Base-by-base conservation (phyloP, 208 protist genomes). In the Acanthamoeba castellanii region DNA sequence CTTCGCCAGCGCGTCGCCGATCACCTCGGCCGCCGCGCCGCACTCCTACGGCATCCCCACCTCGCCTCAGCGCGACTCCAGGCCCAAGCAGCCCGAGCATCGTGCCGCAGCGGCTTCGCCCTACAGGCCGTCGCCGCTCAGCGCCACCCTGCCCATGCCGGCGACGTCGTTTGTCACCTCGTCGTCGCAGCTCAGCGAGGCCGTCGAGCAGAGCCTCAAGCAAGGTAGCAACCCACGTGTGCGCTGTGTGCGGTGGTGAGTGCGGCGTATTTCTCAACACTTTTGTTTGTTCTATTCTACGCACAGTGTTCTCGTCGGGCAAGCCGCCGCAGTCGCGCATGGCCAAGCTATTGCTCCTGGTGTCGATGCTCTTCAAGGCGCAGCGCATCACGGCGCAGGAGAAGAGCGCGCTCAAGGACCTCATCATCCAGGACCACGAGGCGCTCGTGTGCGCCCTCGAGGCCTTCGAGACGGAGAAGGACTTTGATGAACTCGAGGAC, bases 401-500 rank as follows among this genome's bases (percentile, higher is more conserved):
- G 82, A 90, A 64, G 57, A 22, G 27, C 42, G 8, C 16, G 22
- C 57, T 90, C 5, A 90, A 90, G 82, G 82, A 90, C 57, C 82
- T 90, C 82, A 66, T 90, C 82, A 90, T 90, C 52, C 42, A 64
- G 25, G 82, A 90, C 32, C n/a, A 90, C 82, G 82, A 90, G n/a
- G 6, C 52, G 22, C 82, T 90, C 27, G 27, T 37, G 18, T n/a
- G 16, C 47, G 45, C 82, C 7, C 50, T 64, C 30, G 82, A 90
- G 52, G 82, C 37, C 47, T 90, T 66, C n/a, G 82, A 90, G 57
- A 37, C 27, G 16, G 82, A 90, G 27, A 37, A 64, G 32, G 82
- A 90, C 82, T 90, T 55, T 55, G 57, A 90, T 16, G 82, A 90
- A 27, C 82, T 90, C 52, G 82, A 27, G 27, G 81, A 88, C 81